These are phyloP conservation scores for Tetradesmus obliquus DNA, from an alignment of 139 green algal species.

Conservation along the genomic window DNA sequence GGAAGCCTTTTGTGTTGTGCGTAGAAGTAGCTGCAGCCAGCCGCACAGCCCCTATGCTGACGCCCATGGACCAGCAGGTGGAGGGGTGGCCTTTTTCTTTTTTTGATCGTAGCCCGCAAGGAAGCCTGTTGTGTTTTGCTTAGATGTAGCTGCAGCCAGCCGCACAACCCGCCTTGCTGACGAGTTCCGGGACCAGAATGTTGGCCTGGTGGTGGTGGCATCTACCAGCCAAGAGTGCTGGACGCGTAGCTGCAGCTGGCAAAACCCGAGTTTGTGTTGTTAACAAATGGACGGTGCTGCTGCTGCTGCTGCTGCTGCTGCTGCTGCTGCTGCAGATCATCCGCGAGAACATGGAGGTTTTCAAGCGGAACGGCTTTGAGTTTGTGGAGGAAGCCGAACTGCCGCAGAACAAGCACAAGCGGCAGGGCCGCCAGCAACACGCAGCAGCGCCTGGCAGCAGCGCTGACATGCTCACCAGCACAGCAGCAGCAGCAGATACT, in stretches of 20 bases:
- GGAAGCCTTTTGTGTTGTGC: background rate
- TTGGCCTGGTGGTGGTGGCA: too few species aligned
- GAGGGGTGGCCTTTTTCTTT: background rate
- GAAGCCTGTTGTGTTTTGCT: background rate
- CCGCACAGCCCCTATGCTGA: slow-evolving; percentile 63
- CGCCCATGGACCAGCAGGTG: slow-evolving; percentile 60
- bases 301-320: background rate
- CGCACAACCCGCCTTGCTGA: slow-evolving; percentile 53
- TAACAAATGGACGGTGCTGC: too few species aligned
- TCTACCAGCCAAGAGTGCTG: too few species aligned
- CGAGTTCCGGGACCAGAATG: too few species aligned
- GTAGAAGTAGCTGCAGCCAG: slow-evolving; percentile 81
- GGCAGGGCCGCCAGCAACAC: background rate
- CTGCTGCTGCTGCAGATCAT: slow-evolving; percentile 29
- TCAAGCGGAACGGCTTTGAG: slow-evolving; percentile 92
- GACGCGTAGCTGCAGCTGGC: too few species aligned
- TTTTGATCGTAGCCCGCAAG: background rate
- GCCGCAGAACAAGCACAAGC: slow-evolving; percentile 29
- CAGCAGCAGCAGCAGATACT: slow-evolving; percentile 2
- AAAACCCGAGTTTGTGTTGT: too few species aligned
- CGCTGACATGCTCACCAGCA: background rate
- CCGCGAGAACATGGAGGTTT: slow-evolving; percentile 79
- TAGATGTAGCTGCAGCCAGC: slow-evolving; percentile 84
- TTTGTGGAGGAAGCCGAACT: slow-evolving; percentile 74
- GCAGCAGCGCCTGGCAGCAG: background rate